Conservation (phyloP, 2,329 filamentous ascomycete genomes). For the Trichoderma brevicompactum region DNA sequence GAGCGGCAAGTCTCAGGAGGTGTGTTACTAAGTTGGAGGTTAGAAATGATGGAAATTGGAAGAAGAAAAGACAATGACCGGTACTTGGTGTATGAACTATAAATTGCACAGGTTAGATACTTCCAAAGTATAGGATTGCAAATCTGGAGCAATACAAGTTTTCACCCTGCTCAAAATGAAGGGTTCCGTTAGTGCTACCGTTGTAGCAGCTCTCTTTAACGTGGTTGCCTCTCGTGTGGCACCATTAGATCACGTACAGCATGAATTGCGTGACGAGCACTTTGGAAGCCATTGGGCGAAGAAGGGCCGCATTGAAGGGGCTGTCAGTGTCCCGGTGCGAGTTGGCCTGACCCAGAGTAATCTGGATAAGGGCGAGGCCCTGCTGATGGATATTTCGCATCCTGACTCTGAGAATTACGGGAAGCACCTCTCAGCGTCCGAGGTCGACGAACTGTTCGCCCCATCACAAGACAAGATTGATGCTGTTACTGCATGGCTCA, state of each 20-base stretch:
- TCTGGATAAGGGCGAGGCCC: conserved; percentile 48
- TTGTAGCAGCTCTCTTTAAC: background rate
- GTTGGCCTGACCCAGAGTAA: conserved; percentile 49
- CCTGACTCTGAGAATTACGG: conserved; percentile 51
- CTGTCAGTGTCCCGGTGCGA: conserved; percentile 37
- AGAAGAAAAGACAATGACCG: too few species aligned
- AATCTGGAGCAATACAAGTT: background rate
- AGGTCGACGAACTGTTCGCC: conserved; percentile 50
- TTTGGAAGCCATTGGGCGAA: background rate
- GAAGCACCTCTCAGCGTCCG: conserved; percentile 50
- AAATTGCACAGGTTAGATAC: background rate
- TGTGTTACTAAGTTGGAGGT: too few species aligned
- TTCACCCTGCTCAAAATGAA: background rate
- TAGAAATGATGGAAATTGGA: too few species aligned
- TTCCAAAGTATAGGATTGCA: background rate
- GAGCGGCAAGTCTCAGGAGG: background rate
- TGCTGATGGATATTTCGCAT: conserved; percentile 49
- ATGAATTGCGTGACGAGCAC: background rate
- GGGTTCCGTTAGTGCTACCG: background rate
- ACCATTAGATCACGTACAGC: background rate
- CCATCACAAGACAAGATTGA: conserved; percentile 50
- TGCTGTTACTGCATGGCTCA: conserved; percentile 57
- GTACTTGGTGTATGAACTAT: background rate
- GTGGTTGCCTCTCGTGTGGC: conserved; percentile 1
- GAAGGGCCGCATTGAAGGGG: background rate